These are phyloP conservation scores for Alternaria infectoria DNA, from an alignment of 2,329 filamentous ascomycete genomes.

Conservation along the genomic window DNA sequence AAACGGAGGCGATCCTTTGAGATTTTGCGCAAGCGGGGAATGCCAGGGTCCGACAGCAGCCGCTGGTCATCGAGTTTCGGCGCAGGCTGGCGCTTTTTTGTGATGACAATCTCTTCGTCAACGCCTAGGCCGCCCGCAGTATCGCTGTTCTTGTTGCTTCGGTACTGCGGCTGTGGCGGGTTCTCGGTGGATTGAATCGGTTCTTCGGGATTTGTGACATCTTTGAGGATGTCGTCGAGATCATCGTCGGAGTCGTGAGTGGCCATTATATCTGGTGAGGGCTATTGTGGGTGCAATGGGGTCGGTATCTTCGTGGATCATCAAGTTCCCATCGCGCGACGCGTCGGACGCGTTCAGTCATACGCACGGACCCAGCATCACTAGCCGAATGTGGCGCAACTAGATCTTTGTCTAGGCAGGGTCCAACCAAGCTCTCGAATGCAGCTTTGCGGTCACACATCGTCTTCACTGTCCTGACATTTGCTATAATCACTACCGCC, in stretches of 20 bases:
- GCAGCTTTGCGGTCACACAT: conserved; percentile 4
- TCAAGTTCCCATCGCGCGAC: conserved; percentile 8
- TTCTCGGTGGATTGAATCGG: conserved; percentile 44
- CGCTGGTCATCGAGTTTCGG: conserved; percentile 88
- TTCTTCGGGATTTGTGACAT: conserved; percentile 66
- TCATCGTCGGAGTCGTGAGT: conserved; percentile 51
- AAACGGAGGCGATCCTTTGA: conserved; percentile 75
- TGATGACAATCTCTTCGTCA: conserved; percentile 84
- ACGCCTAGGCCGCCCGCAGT: conserved; percentile 69
- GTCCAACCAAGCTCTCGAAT: conserved; percentile 10
- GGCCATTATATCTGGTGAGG: conserved; percentile 25
- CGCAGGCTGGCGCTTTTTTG: conserved; percentile 75
- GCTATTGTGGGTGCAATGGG: not conserved
- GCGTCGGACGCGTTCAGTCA: conserved; percentile 22
- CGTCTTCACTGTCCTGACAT: not conserved
- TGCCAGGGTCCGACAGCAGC: conserved; percentile 81
- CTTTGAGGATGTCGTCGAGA: conserved; percentile 75
- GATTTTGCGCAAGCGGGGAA: conserved; percentile 78
- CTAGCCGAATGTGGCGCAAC: conserved; percentile 16
- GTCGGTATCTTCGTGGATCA: not conserved
- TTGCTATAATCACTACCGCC: not conserved
- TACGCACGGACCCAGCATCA: conserved; percentile 11
- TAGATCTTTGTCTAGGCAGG: conserved; percentile 7
- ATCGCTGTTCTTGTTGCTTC: conserved; percentile 23
- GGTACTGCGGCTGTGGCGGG: conserved; percentile 13